Evolutionary conservation across 768 basidiomycete species (phyloP).

Genomic region (Coprinopsis cinerea): DNA sequence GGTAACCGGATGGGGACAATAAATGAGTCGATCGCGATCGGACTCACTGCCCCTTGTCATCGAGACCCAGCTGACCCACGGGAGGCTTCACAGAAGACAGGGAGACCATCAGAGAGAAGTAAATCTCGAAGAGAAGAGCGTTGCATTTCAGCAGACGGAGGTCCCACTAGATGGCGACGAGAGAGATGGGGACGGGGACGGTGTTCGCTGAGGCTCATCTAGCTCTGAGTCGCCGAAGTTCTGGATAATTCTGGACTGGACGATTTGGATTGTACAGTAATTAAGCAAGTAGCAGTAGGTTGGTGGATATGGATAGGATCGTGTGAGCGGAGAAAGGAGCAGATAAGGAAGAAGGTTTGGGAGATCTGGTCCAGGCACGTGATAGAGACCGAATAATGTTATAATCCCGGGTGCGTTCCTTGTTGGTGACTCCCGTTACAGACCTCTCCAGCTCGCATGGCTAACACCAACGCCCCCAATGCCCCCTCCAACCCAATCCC

Average conservation of each 20-base stretch:
- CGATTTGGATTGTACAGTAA: too few species aligned
- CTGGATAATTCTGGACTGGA: neutral
- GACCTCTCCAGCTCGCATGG: too few species aligned
- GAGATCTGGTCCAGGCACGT: conserved; percentile 6
- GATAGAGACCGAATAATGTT: conserved; percentile 4
- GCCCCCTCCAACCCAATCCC: conserved; percentile 60
- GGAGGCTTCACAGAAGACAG: neutral
- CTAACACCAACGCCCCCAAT: conserved; percentile 25
- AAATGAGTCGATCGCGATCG: neutral
- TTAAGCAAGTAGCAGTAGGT: too few species aligned
- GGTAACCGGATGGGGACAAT: neutral
- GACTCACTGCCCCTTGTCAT: neutral
- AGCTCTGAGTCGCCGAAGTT: neutral
- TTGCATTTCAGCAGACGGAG: too few species aligned
- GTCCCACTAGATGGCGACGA: too few species aligned
- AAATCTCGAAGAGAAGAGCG: too few species aligned
- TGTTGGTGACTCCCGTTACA: too few species aligned
- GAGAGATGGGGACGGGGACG: neutral
- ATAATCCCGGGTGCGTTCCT: too few species aligned
- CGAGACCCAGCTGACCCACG: neutral
- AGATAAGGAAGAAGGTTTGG: neutral
- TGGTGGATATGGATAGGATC: too few species aligned
- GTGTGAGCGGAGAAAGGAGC: neutral
- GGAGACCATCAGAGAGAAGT: neutral
- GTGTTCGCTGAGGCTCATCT: neutral